Evolutionary conservation across 2,329 filamentous ascomycete genomes (phyloP).

Genomic region (Alternaria tenuissima): DNA sequence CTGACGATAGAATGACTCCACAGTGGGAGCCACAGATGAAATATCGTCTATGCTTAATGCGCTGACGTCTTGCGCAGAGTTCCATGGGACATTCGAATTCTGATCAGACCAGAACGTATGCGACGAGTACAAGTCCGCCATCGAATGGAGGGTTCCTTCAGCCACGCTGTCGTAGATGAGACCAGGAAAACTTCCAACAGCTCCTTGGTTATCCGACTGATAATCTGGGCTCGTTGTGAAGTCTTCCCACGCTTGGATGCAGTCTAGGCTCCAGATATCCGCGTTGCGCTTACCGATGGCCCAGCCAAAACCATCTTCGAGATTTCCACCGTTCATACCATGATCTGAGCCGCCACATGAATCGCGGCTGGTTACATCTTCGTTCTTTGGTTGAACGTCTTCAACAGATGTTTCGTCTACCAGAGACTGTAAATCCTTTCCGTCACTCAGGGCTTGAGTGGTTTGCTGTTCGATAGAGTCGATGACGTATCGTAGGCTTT

Average conservation of each 20-base stretch:
- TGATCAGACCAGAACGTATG: not conserved
- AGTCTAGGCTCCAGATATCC: not conserved
- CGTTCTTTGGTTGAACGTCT: not conserved
- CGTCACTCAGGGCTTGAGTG: accelerated
- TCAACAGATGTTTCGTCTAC: not conserved
- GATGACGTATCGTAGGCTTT: not conserved
- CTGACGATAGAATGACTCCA: not conserved
- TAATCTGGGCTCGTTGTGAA: not conserved
- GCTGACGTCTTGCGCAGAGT: not conserved
- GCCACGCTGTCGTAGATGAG: not conserved
- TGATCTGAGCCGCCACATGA: not conserved
- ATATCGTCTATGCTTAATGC: not conserved
- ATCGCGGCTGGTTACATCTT: not conserved
- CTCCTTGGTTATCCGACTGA: not conserved
- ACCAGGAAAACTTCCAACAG: not conserved
- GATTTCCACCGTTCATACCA: not conserved
- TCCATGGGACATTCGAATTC: not conserved
- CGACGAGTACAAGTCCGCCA: not conserved
- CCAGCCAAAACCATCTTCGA: not conserved
- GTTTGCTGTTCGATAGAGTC: not conserved
- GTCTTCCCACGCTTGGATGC: not conserved
- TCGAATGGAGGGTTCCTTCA: not conserved
- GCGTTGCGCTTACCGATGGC: not conserved
- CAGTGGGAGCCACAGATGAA: not conserved
- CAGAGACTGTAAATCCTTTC: not conserved